A percentile compares a stretch with the other conserved stretches of the same genome.
phyloP scores from a whole-genome alignment of 2,329 filamentous ascomycete genomes.

The Xylariaceae sp. region DNA sequence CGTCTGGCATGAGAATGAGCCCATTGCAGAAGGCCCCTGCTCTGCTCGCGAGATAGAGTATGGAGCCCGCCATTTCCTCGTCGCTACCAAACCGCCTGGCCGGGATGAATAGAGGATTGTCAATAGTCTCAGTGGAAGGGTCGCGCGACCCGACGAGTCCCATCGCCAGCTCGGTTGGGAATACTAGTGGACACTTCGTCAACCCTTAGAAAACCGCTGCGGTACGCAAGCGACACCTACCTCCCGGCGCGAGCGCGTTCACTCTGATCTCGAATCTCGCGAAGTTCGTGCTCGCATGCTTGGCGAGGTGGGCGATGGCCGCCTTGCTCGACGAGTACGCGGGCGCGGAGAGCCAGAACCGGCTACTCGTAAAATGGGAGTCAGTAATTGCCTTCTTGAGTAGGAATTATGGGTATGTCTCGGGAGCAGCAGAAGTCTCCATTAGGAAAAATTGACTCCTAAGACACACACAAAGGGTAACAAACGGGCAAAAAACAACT shows the following conservation, averaged over 20 bases:
- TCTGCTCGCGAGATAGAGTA: conserved; percentile 35
- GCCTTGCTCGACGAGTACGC: conserved; percentile 34
- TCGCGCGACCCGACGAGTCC: conserved; percentile 26
- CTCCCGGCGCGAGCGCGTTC: conserved; percentile 36
- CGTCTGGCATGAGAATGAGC: conserved; percentile 33
- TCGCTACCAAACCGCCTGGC: conserved; percentile 32
- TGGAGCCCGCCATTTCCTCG: conserved; percentile 35
- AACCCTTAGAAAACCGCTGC: background rate
- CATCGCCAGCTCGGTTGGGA: conserved; percentile 30
- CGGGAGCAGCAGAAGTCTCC: too few relatives aligned
- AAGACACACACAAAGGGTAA: too few relatives aligned
- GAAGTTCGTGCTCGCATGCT: conserved; percentile 34
- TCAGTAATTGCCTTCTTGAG: too few relatives aligned
- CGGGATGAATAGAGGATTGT: conserved; percentile 29
- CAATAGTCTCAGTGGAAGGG: conserved; percentile 25
- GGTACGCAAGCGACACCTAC: conserved; percentile 24
- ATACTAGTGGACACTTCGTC: conserved; percentile 25
- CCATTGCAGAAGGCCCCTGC: conserved; percentile 37
- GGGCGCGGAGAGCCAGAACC: conserved; percentile 16
- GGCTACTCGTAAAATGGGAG: too few relatives aligned
- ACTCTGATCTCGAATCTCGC: conserved; percentile 31
- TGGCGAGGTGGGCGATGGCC: conserved; percentile 33
- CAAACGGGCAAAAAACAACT: too few relatives aligned
- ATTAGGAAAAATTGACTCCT: too few relatives aligned
- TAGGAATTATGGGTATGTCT: too few relatives aligned